Conservation (phyloP, 495 filamentous ascomycete genomes). For the Penicillium cinerascens region DNA sequence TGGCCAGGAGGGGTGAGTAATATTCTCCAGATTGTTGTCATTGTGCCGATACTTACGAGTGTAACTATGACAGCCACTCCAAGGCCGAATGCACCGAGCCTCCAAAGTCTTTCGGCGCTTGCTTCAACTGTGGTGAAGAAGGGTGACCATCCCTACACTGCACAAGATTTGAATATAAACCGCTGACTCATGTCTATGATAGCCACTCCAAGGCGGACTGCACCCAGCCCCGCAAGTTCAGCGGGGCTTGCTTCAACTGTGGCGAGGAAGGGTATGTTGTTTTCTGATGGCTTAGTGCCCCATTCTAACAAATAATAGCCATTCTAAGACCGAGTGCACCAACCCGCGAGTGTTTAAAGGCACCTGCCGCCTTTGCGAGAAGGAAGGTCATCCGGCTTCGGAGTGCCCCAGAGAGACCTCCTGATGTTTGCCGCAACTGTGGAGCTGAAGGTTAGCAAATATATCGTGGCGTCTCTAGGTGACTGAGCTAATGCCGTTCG, state of each 20-base stretch:
- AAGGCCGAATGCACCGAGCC: constrained; percentile 50
- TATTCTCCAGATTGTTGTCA: background rate
- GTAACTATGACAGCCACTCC: constrained; percentile 37
- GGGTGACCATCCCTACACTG: too few species aligned
- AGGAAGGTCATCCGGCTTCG: constrained; percentile 66
- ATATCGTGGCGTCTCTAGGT: too few species aligned
- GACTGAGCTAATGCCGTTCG: background rate
- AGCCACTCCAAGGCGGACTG: background rate
- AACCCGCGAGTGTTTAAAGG: constrained; percentile 65
- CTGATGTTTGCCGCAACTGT: constrained; percentile 76
- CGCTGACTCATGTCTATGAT: background rate
- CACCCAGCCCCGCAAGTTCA: background rate
- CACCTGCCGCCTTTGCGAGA: constrained; percentile 64
- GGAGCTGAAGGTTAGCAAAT: constrained; percentile 58
- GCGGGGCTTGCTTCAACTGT: background rate
- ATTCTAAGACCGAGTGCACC: constrained; percentile 64
- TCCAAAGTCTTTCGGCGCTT: constrained; percentile 43
- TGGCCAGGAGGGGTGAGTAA: constrained; percentile 13
- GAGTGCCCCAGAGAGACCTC: constrained; percentile 67
- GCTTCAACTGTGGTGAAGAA: constrained; percentile 62
- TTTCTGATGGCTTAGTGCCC: background rate
- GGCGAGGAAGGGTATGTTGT: background rate
- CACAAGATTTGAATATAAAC: constrained; percentile 13
- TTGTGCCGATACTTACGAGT: too few species aligned
- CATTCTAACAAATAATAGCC: constrained; percentile 32